Percentiles rank a stretch among this genome's conserved stretches.
Conservation (phyloP, 768 basidiomycete species). For the Naematelia aurantialba region DNA sequence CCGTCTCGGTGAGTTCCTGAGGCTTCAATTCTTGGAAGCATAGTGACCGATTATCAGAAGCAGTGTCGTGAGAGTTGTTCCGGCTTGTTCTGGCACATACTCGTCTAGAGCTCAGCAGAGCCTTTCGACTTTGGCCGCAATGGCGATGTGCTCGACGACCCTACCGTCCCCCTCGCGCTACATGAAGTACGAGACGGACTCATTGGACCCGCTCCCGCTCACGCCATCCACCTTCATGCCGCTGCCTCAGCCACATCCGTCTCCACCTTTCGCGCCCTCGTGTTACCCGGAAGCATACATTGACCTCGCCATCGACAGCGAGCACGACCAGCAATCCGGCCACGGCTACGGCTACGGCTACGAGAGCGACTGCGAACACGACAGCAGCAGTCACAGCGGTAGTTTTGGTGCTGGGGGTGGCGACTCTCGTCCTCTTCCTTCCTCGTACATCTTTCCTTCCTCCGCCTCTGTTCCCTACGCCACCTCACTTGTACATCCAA, state of each 20-base stretch:
- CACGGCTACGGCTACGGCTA: not conserved
- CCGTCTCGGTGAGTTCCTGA: too few relatives aligned
- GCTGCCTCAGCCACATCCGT: not conserved
- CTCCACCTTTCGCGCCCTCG: not conserved
- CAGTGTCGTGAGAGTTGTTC: too few relatives aligned
- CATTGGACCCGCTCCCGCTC: not conserved
- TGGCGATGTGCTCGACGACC: not conserved
- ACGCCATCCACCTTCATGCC: not conserved
- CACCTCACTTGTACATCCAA: not conserved
- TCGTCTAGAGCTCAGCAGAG: too few relatives aligned
- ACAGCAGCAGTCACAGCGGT: not conserved
- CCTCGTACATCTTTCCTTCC: not conserved
- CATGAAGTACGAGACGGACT: not conserved
- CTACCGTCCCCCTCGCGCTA: not conserved
- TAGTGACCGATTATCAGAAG: too few relatives aligned
- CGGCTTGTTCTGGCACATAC: too few relatives aligned
- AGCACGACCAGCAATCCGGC: not conserved
- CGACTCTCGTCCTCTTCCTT: not conserved
- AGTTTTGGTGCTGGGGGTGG: too few relatives aligned
- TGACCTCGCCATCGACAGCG: not conserved
- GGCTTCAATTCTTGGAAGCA: too few relatives aligned
- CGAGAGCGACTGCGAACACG: not conserved
- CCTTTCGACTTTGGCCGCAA: not conserved
- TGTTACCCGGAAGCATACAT: not conserved
- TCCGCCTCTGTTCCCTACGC: not conserved